phyloP scores from a whole-genome alignment of 225 moss, liverwort and hornwort species.

The Anthoceros angustus region DNA sequence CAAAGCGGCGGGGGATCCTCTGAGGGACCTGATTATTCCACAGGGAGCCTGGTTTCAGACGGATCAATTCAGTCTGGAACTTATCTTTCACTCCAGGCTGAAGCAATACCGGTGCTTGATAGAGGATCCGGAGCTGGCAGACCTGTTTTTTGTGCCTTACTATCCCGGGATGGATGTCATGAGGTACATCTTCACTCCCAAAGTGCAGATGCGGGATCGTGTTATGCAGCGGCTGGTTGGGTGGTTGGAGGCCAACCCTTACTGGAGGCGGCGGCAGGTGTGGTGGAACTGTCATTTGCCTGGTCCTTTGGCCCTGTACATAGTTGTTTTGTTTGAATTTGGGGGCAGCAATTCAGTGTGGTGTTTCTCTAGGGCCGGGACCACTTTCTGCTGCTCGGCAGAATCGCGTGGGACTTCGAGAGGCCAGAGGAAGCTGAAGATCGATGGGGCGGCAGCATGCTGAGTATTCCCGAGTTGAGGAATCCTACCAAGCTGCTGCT shows the following conservation, averaged over 20 bases:
- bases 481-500: slow-evolving; percentile 68
- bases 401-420: slow-evolving; percentile 88
- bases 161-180: slow-evolving; percentile 60
- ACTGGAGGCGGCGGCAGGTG: slow-evolving; percentile 31
- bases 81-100: slow-evolving; percentile 56
- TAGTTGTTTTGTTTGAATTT: neutral
- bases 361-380: slow-evolving; percentile 29
- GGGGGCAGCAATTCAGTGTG: neutral
- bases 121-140: slow-evolving; percentile 22
- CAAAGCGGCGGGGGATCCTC: neutral
- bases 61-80: slow-evolving; percentile 57
- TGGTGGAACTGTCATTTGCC: neutral
- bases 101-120: slow-evolving; percentile 43
- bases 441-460: slow-evolving; percentile 84
- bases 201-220: slow-evolving; percentile 35
- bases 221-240: slow-evolving; percentile 19
- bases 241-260: slow-evolving; percentile 27
- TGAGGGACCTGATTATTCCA: slow-evolving; percentile 25
- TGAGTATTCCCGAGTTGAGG: slow-evolving; percentile 22
- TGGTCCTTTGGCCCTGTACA: neutral
- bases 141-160: slow-evolving; percentile 56
- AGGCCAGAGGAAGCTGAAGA: slow-evolving; percentile 36
- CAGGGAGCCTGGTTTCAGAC: slow-evolving; percentile 58
- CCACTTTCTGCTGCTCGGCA: slow-evolving; percentile 63
- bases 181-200: slow-evolving; percentile 36